These are phyloP conservation scores for Collybiopsis luxurians DNA, from an alignment of 768 basidiomycete genomes.

Conservation along the genomic window DNA sequence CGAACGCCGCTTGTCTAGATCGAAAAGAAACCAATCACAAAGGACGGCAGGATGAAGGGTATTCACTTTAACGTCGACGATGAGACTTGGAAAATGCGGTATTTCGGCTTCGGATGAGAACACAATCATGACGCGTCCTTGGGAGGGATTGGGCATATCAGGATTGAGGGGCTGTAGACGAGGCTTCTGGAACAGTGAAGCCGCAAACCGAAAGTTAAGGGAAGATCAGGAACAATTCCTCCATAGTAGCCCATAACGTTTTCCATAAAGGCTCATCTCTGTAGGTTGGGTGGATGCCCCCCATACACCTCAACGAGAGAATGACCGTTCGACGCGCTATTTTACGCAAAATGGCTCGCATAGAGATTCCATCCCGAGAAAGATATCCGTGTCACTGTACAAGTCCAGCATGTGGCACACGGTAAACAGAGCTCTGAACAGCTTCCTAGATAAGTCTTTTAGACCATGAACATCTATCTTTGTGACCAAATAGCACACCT, in stretches of 20 bases:
- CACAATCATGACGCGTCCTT: constrained; percentile 25
- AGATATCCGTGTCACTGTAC: constrained; percentile 51
- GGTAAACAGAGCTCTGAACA: neutral
- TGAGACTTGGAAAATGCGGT: constrained; percentile 42
- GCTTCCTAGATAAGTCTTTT: neutral
- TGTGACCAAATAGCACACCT: neutral
- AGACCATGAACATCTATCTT: neutral
- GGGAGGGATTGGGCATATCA: neutral
- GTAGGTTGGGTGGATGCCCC: constrained; percentile 29
- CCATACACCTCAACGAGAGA: constrained; percentile 47
- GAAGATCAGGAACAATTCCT: constrained; percentile 29
- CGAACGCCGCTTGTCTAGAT: constrained; percentile 42
- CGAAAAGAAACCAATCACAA: constrained; percentile 47
- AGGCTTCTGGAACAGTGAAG: constrained; percentile 3
- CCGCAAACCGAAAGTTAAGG: constrained; percentile 1
- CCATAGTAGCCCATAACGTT: constrained; percentile 35
- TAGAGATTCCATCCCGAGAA: constrained; percentile 35
- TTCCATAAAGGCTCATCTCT: constrained; percentile 37
- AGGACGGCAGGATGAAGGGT: constrained; percentile 40
- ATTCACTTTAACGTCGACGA: constrained; percentile 42
- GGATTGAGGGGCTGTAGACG: neutral
- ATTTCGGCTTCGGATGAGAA: constrained; percentile 39
- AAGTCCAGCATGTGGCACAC: constrained; percentile 55
- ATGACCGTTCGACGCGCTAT: constrained; percentile 43
- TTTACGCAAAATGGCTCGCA: constrained; percentile 48